phyloP scores from a whole-genome alignment of 345 rosid genomes.

The Heritiera fomes region DNA sequence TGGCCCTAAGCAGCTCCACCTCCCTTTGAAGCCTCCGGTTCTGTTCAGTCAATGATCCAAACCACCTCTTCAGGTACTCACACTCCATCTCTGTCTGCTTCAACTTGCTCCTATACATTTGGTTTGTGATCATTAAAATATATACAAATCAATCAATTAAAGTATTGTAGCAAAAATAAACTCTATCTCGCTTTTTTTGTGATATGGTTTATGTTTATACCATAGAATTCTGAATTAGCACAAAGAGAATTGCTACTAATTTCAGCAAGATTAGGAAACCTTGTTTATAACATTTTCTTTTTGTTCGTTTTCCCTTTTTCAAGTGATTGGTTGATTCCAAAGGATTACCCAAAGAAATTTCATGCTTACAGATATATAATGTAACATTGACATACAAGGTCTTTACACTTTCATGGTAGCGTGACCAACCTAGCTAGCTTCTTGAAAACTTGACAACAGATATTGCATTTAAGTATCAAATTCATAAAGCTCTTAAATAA shows the following conservation, averaged over 20 bases:
- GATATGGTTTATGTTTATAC: too few species aligned
- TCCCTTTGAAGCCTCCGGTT: constrained; percentile 85
- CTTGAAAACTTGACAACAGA: background rate
- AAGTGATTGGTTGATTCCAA: background rate
- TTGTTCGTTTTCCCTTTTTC: constrained; percentile 3
- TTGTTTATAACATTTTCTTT: background rate
- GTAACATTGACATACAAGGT: background rate
- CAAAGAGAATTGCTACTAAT: background rate
- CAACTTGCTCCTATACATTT: constrained; percentile 69
- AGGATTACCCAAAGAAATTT: background rate
- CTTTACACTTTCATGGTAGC: background rate
- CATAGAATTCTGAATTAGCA: background rate
- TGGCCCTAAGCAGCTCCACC: constrained; percentile 88
- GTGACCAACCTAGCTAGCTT: background rate
- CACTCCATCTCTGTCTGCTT: constrained; percentile 98
- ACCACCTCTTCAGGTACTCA: constrained; percentile 90
- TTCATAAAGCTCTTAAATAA: background rate
- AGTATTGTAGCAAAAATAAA: background rate
- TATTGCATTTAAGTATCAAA: background rate
- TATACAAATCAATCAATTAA: background rate
- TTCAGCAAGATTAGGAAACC: background rate
- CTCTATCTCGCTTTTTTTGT: background rate
- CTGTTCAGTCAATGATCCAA: constrained; percentile 85
- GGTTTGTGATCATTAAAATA: background rate
- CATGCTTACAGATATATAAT: background rate